Base-by-base conservation (phyloP, 2,329 filamentous ascomycete genomes). In the Talaromyces sp. region DNA sequence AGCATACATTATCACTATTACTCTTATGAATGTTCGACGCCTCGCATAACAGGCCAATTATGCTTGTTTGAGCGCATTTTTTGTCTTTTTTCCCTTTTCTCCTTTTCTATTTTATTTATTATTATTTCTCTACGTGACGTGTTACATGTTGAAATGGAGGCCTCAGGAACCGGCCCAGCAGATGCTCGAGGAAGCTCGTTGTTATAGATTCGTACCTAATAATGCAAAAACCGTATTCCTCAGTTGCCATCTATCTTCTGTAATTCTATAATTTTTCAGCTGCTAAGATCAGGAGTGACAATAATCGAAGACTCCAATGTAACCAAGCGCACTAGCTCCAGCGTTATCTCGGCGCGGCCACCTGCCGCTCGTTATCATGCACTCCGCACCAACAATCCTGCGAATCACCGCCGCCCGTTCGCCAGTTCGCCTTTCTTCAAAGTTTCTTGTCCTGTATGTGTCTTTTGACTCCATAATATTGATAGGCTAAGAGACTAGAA, bases 151-250 rank as follows among this genome's bases (percentile, higher is more conserved):
- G 25, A n/a, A 53, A 30, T 17, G 49, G 28, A 30, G 25, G 28
- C 28, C 49, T 17, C 36, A 47, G 36, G 8, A 39, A 61, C 22
- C 57, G 33, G 59, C 57, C 56, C 59, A 61, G 33, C 36, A 33
- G 60, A 56, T 52, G 60, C 54, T 61, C 36, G 49, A 42, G 54
- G 60, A 47, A 55, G 42, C 54, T 47, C 19, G 30, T 53, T 39
- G 36, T 60, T 57, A 39, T 56, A 39, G 22, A 28, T 33, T 28
- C 55, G 42, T n/a, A 32, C 42, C 30, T 49, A 57, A 57, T 22
- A 44, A 44, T 36, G 55, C 33, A 42, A 47, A 57, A 57, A 30
- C 27, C 28, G 27, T 57, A 28, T 49, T 49, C 11, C 33, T 47
- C n/a, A 22, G 10, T 22, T 22, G 22, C 8, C 9, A 22, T 22